phyloP scores from a whole-genome alignment of 306 rosid species.

The Gastrolobium villosum region DNA sequence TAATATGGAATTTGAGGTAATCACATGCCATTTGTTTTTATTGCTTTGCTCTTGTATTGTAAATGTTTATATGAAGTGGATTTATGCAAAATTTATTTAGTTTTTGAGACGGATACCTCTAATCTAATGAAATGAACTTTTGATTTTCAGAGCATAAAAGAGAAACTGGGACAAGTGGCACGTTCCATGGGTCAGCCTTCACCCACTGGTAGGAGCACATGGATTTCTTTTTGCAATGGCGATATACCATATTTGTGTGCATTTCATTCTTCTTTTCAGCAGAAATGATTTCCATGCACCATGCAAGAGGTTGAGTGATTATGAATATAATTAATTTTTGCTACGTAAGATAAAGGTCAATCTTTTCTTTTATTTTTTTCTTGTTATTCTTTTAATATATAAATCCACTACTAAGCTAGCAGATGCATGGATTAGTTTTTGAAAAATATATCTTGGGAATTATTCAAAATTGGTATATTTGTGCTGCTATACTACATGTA shows the following conservation, averaged over 20 bases:
- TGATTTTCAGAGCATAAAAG: constrained; percentile 67
- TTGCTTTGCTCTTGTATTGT: constrained; percentile 19
- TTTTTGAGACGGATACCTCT: constrained; percentile 33
- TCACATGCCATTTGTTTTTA: constrained; percentile 45
- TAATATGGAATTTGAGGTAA: constrained; percentile 82
- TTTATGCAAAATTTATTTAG: constrained; percentile 5
- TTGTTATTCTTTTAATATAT: neutral
- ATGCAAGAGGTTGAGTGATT: constrained; percentile 16
- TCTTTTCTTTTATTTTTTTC: neutral
- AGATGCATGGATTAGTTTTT: constrained; percentile 29
- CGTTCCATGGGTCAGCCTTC: constrained; percentile 66
- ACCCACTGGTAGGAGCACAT: constrained; percentile 65
- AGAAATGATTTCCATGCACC: constrained; percentile 38
- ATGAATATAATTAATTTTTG: constrained; percentile 34
- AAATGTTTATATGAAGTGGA: constrained; percentile 29
- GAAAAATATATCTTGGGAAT: constrained; percentile 12
- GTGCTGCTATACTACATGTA: constrained; percentile 29
- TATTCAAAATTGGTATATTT: constrained; percentile 24
- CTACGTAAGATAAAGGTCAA: neutral
- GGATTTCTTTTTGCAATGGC: constrained; percentile 7
- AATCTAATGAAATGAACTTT: constrained; percentile 28
- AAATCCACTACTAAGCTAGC: constrained; percentile 28
- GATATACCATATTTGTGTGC: constrained; percentile 34
- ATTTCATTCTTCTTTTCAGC: constrained; percentile 32
- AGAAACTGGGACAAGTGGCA: constrained; percentile 78